These are phyloP conservation scores for Aspergillus quadricinctus DNA, from an alignment of 2,329 filamentous ascomycete species.

Conservation along the genomic window DNA sequence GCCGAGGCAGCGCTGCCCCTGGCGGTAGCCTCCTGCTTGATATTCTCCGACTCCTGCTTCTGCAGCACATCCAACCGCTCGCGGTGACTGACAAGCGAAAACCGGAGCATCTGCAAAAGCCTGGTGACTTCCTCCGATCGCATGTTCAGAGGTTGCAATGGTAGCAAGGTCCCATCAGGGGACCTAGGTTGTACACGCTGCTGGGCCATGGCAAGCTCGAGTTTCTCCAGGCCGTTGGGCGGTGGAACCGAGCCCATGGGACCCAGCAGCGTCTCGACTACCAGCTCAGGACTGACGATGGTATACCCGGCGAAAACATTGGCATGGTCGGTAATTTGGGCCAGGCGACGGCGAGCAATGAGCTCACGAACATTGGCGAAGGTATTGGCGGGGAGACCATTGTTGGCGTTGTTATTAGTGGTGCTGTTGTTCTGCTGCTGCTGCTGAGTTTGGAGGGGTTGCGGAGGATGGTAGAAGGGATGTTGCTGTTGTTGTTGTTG, in stretches of 20 bases:
- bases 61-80: slow-evolving; percentile 37
- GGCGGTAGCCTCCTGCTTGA: slow-evolving; percentile 30
- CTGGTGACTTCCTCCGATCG: slow-evolving; percentile 41
- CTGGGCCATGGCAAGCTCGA: slow-evolving; percentile 42
- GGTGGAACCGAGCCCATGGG: slow-evolving; percentile 39
- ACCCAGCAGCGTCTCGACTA: slow-evolving; percentile 40
- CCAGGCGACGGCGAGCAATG: slow-evolving; percentile 39
- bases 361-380: slow-evolving; percentile 40
- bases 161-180: slow-evolving; percentile 34
- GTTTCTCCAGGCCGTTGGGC: slow-evolving; percentile 39
- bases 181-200: slow-evolving; percentile 39
- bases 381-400: slow-evolving; percentile 30
- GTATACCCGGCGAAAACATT: slow-evolving; percentile 42
- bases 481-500: slow-evolving; percentile 15
- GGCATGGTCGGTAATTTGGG: slow-evolving; percentile 43
- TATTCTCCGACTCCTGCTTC: slow-evolving; percentile 33
- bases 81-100: slow-evolving; percentile 39
- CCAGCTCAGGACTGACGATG: slow-evolving; percentile 41
- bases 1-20: slow-evolving; percentile 26
- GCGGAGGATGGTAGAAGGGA: slow-evolving; percentile 6
- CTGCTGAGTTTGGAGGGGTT: slow-evolving; percentile 7
- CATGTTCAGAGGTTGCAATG: slow-evolving; percentile 40
- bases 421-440: slow-evolving; percentile 11
- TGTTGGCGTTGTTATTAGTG: slow-evolving; percentile 22
- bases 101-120: slow-evolving; percentile 41